A percentile compares a stretch with the other conserved stretches of the same genome.
phyloP scores from a whole-genome alignment of 1,284 basidiomycete genomes.

The Heterobasidion occidentale region DNA sequence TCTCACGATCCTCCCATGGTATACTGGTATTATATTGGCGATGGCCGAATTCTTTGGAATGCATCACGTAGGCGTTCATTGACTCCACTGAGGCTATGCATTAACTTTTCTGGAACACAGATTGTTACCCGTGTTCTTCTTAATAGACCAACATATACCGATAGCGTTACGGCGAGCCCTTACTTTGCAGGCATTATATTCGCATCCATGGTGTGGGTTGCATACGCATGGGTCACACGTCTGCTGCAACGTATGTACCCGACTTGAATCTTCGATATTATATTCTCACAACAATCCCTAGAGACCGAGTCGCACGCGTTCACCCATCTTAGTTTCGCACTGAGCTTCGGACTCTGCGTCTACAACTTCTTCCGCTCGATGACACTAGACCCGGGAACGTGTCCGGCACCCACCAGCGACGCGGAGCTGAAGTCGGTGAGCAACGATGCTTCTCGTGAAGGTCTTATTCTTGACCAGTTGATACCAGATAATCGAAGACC shows the following conservation, averaged over 20 bases:
- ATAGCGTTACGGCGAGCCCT: constrained; percentile 71
- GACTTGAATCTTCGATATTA: constrained; percentile 29
- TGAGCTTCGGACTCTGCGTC: constrained; percentile 64
- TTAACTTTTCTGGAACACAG: constrained; percentile 27
- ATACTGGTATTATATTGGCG: constrained; percentile 77
- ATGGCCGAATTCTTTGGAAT: constrained; percentile 84
- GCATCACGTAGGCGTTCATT: constrained; percentile 66
- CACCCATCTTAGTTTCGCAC: constrained; percentile 35
- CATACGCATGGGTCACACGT: constrained; percentile 73
- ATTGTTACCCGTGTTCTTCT: constrained; percentile 79
- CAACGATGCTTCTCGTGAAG: not conserved
- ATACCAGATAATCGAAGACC: constrained; percentile 75
- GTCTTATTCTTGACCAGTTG: constrained; percentile 1
- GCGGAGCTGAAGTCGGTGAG: constrained; percentile 66
- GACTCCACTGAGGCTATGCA: constrained; percentile 9
- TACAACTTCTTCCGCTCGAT: constrained; percentile 91
- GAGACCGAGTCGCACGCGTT: constrained; percentile 72
- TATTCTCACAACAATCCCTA: constrained; percentile 20
- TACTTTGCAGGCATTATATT: constrained; percentile 92
- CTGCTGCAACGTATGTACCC: constrained; percentile 55
- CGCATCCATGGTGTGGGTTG: constrained; percentile 83
- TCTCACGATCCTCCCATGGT: constrained; percentile 81
- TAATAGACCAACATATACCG: constrained; percentile 70
- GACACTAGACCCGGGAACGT: constrained; percentile 86
- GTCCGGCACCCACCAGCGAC: constrained; percentile 72